Conservation (phyloP, 1,284 basidiomycete genomes). For the Papiliotrema laurentii region DNA sequence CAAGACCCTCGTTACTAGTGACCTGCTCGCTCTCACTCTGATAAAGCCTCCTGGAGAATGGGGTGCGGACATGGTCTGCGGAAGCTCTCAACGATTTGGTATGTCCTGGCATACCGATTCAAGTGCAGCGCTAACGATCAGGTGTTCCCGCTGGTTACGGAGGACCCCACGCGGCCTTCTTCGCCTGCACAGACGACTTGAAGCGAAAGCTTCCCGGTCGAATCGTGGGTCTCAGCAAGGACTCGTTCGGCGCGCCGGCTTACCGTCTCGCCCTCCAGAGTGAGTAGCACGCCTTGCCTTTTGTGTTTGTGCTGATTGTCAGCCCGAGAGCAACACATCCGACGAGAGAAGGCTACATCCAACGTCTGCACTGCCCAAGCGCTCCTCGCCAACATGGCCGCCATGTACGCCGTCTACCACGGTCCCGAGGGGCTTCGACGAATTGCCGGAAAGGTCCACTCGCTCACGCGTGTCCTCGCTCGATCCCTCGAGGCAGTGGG, state of each 20-base stretch:
- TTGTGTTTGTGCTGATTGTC: constrained; percentile 4
- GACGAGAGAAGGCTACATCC: constrained; percentile 90
- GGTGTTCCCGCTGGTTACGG: constrained; percentile 80
- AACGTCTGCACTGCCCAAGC: constrained; percentile 91
- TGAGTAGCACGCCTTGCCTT: constrained; percentile 48
- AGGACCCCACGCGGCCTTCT: constrained; percentile 92
- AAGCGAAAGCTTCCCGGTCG: constrained; percentile 98
- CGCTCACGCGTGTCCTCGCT: constrained; percentile 77
- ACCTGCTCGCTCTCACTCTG: constrained; percentile 87
- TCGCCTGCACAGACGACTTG: constrained; percentile 84
- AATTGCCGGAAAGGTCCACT: constrained; percentile 87
- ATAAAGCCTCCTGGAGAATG: constrained; percentile 96
- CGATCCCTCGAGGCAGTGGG: constrained; percentile 66
- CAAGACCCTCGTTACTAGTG: constrained; percentile 81
- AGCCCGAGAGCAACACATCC: constrained; percentile 95
- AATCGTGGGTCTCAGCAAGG: constrained; percentile 84
- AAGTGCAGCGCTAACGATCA: neutral
- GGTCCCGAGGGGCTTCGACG: constrained; percentile 79
- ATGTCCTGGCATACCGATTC: constrained; percentile 3
- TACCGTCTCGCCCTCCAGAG: constrained; percentile 93
- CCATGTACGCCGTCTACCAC: constrained; percentile 97
- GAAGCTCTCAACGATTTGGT: constrained; percentile 93
- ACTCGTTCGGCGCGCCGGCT: constrained; percentile 75
- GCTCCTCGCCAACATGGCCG: constrained; percentile 91
- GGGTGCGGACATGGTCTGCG: constrained; percentile 94